Evolutionary conservation across 139 green algal species (phyloP).

Genomic region (Coelastrella sp.): DNA sequence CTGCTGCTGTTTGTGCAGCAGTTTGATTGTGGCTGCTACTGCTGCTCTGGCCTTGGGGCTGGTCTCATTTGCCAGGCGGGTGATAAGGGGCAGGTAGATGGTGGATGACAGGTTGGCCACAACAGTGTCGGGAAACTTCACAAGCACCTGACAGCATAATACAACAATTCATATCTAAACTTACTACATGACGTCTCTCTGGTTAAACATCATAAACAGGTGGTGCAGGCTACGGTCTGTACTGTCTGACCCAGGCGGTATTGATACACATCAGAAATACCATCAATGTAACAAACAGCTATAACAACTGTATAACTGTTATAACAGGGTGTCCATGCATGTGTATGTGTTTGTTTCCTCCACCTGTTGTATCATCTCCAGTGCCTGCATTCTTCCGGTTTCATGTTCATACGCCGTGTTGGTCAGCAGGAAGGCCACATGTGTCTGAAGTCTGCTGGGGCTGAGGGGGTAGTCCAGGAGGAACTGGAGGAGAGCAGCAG

Average conservation of each 20-base stretch:
- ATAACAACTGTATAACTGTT: too few relatives aligned
- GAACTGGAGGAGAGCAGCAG: constrained; percentile 87
- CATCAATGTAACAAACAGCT: too few relatives aligned
- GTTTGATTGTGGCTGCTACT: constrained; percentile 61
- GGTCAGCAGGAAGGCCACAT: constrained; percentile 81
- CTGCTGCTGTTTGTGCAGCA: constrained; percentile 69
- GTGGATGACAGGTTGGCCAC: constrained; percentile 68
- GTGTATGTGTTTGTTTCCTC: too few relatives aligned
- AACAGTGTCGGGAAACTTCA: constrained; percentile 85
- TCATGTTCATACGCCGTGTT: constrained; percentile 89
- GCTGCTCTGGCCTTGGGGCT: constrained; percentile 62
- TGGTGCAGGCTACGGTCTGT: too few relatives aligned
- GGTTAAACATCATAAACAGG: too few relatives aligned
- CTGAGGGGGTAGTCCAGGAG: constrained; percentile 95
- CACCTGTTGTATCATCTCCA: constrained; percentile 83
- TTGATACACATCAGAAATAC: neutral
- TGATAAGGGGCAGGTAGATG: constrained; percentile 88
- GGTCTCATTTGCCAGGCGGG: constrained; percentile 84
- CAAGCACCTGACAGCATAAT: constrained; percentile 68
- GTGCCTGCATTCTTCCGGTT: constrained; percentile 67
- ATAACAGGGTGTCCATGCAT: too few relatives aligned
- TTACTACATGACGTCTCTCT: too few relatives aligned
- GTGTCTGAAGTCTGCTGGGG: constrained; percentile 71
- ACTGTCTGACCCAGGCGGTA: neutral
- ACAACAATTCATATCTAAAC: too few relatives aligned